phyloP scores from a whole-genome alignment of 345 rosid species.

The Corchorus olitorius region DNA sequence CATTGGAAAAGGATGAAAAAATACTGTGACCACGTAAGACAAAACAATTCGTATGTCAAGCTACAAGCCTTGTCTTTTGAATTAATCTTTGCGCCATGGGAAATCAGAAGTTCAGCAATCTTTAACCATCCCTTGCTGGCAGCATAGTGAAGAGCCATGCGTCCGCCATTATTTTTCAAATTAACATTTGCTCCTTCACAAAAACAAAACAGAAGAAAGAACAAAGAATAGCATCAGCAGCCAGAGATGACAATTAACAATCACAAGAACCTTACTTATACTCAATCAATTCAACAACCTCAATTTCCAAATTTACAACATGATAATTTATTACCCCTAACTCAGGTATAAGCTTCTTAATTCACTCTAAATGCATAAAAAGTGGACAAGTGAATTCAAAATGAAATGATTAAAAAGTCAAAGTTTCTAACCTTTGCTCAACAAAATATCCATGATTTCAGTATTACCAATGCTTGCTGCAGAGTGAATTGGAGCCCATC shows the following conservation, averaged over 20 bases:
- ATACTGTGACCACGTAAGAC: slow-evolving; percentile 19
- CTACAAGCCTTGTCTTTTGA: slow-evolving; percentile 67
- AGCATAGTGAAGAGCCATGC: slow-evolving; percentile 90
- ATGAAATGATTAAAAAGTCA: not conserved
- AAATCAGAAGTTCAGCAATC: slow-evolving; percentile 65
- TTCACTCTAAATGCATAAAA: not conserved
- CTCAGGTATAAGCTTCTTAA: not conserved
- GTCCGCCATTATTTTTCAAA: slow-evolving; percentile 78
- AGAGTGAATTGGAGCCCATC: slow-evolving; percentile 91
- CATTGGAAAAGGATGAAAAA: not conserved
- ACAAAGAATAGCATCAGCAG: not conserved
- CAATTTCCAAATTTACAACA: not conserved
- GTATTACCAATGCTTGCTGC: slow-evolving; percentile 74
- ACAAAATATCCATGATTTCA: slow-evolving; percentile 57
- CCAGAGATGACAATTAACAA: not conserved
- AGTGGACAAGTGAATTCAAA: not conserved
- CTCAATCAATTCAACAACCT: not conserved
- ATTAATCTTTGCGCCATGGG: slow-evolving; percentile 67
- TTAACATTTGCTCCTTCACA: slow-evolving; percentile 74
- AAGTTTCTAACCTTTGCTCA: slow-evolving; percentile 51
- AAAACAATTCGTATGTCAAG: slow-evolving; percentile 17
- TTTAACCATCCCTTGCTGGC: slow-evolving; percentile 89
- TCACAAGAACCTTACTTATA: not conserved
- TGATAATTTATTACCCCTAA: not conserved
- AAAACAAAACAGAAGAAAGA: not conserved